Base-by-base conservation (phyloP, 257 asterid genomes). In the Osmanthus fragrans region DNA sequence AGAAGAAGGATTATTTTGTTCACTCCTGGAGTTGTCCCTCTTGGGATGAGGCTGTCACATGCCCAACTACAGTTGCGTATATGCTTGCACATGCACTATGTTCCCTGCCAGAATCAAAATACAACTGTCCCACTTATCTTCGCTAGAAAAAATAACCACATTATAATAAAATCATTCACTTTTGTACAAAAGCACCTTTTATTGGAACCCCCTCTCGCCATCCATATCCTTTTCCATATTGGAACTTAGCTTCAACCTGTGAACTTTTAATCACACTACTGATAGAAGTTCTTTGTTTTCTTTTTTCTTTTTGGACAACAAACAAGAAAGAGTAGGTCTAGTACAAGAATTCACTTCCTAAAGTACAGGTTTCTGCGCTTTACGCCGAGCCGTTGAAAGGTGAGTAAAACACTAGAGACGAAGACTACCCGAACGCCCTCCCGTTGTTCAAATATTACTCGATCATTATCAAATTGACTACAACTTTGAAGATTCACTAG, bases 101-200 rank as follows among this genome's bases (percentile, higher is more conserved):
- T 63, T 63, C 69, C 69, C 36, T 63, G 69, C 69, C 69, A 34
- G 33, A 37, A 5, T 73, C 68, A 90, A 89, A 75, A 69, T 82
- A 88, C 93, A 88, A 82, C 93, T 88, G 92, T 87, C 92, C 83
- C 80, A 81, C 79, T 60, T 84, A 90, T 87, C 90, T 63, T 77
- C 79, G 75, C 75, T 82, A 65, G 86, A 79, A 79, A 77, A 86
- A 86, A 76, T 89, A 81, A 74, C 80, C 83, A 75, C 80, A 77
- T 47, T 58, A 63, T 63, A 27, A 23, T 27, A 23, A 63, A 23
- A 63, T 25, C 69, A 63, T 27, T 63, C 36, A 63, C 69, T 63
- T 40, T 77, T 42, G 36, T 39, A 30, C 78, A 42, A 58, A 67
- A 69, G n/a, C 58, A 29, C 27, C 58, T 23, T 68, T 65, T 54